These are phyloP conservation scores for Suillus americanus DNA, from an alignment of 768 basidiomycete species.

Conservation along the genomic window DNA sequence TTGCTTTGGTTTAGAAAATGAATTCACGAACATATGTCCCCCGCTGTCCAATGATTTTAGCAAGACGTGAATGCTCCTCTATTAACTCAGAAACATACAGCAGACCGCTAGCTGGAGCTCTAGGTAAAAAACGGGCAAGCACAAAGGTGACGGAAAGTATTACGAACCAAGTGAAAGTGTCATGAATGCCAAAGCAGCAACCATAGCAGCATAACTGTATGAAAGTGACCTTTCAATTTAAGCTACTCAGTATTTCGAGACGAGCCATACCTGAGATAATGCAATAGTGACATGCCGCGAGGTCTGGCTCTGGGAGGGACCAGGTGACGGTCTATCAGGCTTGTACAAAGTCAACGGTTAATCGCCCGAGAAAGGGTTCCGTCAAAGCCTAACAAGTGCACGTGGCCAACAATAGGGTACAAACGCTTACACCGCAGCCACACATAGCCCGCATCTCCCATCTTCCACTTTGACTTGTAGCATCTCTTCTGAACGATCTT, in stretches of 20 bases:
- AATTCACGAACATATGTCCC: conserved; percentile 78
- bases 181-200: conserved; percentile 85
- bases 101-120: conserved; percentile 77
- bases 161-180: conserved; percentile 83
- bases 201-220: conserved; percentile 68
- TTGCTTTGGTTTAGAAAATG: background rate
- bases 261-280: conserved; percentile 55
- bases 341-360: background rate
- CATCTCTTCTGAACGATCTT: background rate
- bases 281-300: conserved; percentile 27
- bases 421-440: background rate
- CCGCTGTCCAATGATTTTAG: conserved; percentile 81
- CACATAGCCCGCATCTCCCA: background rate
- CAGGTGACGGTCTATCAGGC: background rate
- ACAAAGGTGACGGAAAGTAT: conserved; percentile 2
- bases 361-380: background rate
- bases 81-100: conserved; percentile 94
- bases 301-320: background rate
- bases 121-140: conserved; percentile 12
- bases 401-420: background rate
- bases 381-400: background rate
- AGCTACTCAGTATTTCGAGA: conserved; percentile 10
- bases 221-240: background rate
- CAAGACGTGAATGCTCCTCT: conserved; percentile 84
- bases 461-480: background rate